Evolutionary conservation across 2,329 filamentous ascomycete species (phyloP).

Genomic region (Thelonectria blattea): DNA sequence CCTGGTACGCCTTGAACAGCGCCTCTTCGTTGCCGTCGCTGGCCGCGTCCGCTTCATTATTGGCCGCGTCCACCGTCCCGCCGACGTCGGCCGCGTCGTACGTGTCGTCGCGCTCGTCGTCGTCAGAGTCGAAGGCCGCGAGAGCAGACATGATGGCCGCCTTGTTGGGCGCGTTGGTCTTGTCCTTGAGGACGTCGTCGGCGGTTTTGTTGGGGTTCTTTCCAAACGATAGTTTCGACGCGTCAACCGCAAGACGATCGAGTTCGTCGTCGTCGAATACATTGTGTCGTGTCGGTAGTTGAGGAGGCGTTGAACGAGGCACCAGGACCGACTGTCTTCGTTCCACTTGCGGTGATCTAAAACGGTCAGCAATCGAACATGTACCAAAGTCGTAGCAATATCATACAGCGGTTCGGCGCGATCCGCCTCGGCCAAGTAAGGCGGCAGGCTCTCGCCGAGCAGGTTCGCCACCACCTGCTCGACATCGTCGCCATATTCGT

Average conservation of each 20-base stretch:
- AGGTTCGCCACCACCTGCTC: conserved; percentile 84
- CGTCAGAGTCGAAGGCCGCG: conserved; percentile 88
- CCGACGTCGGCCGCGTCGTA: conserved; percentile 94
- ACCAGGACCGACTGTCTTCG: conserved; percentile 50
- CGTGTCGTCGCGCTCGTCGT: conserved; percentile 96
- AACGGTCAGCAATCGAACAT: conserved; percentile 26
- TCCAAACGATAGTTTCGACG: conserved; percentile 77
- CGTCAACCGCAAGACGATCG: conserved; percentile 70
- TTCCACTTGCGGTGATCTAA: conserved; percentile 39
- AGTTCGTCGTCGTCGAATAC: conserved; percentile 83
- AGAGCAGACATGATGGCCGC: conserved; percentile 88
- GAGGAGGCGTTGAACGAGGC: conserved; percentile 64
- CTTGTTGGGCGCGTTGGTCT: conserved; percentile 71
- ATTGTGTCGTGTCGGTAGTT: conserved; percentile 68
- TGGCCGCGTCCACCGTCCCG: conserved; percentile 78
- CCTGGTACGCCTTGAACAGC: conserved; percentile 75
- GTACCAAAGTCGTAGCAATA: neutral
- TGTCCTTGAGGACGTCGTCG: conserved; percentile 74
- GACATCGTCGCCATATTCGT: conserved; percentile 77
- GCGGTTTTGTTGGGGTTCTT: conserved; percentile 70
- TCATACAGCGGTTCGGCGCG: conserved; percentile 67
- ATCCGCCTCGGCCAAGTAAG: conserved; percentile 69
- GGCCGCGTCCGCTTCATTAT: conserved; percentile 56
- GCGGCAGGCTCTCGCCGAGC: conserved; percentile 76
- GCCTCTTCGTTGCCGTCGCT: conserved; percentile 68